Base-by-base conservation (phyloP, 2,329 filamentous ascomycete genomes). In the Chrysoporthe puriensis region DNA sequence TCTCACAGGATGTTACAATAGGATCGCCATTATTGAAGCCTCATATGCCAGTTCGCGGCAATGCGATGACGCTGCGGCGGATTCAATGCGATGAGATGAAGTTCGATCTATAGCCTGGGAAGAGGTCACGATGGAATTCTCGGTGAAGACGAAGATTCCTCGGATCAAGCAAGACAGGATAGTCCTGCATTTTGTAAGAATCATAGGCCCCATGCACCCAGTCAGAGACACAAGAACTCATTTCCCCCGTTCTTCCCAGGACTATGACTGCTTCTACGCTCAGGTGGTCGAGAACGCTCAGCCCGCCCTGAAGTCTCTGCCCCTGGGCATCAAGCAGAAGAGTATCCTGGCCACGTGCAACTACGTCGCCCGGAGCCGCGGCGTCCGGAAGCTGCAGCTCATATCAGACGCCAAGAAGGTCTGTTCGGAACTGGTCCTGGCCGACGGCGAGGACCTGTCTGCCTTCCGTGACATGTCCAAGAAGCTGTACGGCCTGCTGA, bases 231-330 rank as follows among this genome's bases (percentile, higher is more conserved):
- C 3, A 54, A 18, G 16, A 40, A 40, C 40, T 43, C 34, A 16
- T 36, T 54, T 36, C 9, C 36, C 63, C 67, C 34, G 13, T 14
- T 21, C 57, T 40, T 6, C 21, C 13, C 66, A 91, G 88, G 89
- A 92, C 78, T 92, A 94, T 77, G 92, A 95, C 81, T 97, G 93
- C 82, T 98, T 98, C 83, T 98, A 98, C 78, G 94, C 94, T 32
- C 93, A 93, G 62, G 94, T 96, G 9, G 90, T 96, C 72, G 94
- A 97, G 79, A 90, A 90, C 71, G 90, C 91, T 76, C 89, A 91
- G 71, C 93, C 94, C 0, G 82, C 85, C 2, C 82, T 97, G 67
- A 93, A 88, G 75, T 83, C 85, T 1, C 80, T 91, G 21, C 93
- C 94, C 7, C 82, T 98, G 44, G 94, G 93, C 46, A 89, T 97